phyloP scores from a whole-genome alignment of 106 monocot genomes.

The Agapanthus africanus region DNA sequence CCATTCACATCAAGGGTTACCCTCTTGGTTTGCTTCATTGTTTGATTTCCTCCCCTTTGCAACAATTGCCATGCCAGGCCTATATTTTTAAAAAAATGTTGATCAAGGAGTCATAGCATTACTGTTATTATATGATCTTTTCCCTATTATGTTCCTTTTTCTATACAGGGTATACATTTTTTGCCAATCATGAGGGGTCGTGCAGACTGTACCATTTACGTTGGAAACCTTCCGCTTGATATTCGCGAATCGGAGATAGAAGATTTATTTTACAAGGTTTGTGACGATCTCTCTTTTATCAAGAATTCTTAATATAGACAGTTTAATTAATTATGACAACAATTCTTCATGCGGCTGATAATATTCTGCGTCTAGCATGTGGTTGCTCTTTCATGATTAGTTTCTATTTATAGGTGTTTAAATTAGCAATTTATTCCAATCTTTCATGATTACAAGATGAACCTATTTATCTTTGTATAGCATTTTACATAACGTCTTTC shows the following conservation, averaged over 20 bases:
- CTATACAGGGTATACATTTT: constrained; percentile 14
- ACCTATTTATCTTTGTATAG: no score
- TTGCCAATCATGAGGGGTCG: constrained; percentile 51
- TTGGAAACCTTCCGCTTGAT: constrained; percentile 84
- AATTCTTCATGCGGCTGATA: no score
- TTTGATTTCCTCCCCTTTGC: constrained; percentile 18
- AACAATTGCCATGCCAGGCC: constrained; percentile 6
- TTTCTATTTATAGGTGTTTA: no score
- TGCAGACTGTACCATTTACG: constrained; percentile 62
- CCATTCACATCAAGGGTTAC: constrained; percentile 36
- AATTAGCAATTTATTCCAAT: no score
- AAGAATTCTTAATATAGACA: no score
- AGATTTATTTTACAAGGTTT: constrained; percentile 91
- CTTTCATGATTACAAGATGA: no score
- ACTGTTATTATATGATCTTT: neutral
- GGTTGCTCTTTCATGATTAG: no score
- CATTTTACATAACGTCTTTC: no score
- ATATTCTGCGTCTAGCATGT: no score
- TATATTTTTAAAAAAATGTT: neutral
- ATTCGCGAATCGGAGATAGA: constrained; percentile 68
- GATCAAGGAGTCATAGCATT: neutral
- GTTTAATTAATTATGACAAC: no score
- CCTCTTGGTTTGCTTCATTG: constrained; percentile 55
- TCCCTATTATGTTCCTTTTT: neutral
- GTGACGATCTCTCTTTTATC: no score